phyloP scores from a whole-genome alignment of 129 eudicot genomes.

The Oenanthe sinensis region DNA sequence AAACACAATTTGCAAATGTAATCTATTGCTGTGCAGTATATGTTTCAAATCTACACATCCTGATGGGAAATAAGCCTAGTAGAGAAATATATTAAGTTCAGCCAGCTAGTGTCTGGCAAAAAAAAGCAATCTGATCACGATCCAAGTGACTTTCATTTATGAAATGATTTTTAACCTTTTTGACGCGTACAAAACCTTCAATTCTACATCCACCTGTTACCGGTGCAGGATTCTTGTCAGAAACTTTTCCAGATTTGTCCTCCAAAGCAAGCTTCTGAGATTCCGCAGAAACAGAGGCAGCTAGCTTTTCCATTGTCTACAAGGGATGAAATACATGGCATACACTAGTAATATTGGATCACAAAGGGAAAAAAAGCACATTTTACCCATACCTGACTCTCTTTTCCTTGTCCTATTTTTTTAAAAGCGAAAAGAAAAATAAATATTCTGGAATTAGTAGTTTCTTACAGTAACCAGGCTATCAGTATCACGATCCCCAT shows the following conservation, averaged over 20 bases:
- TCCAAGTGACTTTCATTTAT: neutral
- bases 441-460: neutral
- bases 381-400: slow-evolving; percentile 4
- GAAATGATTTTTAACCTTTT: slow-evolving; percentile 42
- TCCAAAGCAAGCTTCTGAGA: neutral
- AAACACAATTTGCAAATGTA: neutral
- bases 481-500: slow-evolving; percentile 94
- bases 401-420: neutral
- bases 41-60: neutral
- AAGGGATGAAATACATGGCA: slow-evolving; percentile 3
- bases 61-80: neutral
- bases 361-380: slow-evolving; percentile 7
- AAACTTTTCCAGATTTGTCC: slow-evolving; percentile 26
- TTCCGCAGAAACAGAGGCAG: slow-evolving; percentile 49
- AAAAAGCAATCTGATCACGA: neutral
- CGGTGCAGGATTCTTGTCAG: slow-evolving; percentile 83
- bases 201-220: slow-evolving; percentile 85
- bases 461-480: slow-evolving; percentile 65
- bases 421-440: neutral
- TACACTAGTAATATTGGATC: neutral
- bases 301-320: slow-evolving; percentile 79
- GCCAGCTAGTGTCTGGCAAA: neutral
- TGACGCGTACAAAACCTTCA: slow-evolving; percentile 93
- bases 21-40: neutral
- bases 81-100: neutral